Base-by-base conservation (phyloP, 306 rosid genomes). In the Ziziphus jujuba region DNA sequence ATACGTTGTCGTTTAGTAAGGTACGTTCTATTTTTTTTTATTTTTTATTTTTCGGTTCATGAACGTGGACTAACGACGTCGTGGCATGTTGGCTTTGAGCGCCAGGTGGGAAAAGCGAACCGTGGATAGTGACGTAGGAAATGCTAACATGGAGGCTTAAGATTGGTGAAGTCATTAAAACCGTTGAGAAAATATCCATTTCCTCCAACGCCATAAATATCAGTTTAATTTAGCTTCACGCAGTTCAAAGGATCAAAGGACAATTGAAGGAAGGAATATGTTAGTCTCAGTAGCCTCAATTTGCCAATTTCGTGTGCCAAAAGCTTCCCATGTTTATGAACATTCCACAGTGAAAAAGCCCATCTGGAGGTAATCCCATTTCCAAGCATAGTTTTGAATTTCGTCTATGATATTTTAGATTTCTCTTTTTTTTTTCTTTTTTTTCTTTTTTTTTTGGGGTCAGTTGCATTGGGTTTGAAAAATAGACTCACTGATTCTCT, bases 351-450 rank as follows among this genome's bases (percentile, higher is more conserved):
- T 75, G 61, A 74, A 31, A 59, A 79, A 65, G 49, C 65, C 75
- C 74, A 53, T 65, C 19, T 48, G 57, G 72, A 89, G 96, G 93
- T 89, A 75, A 77, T 52, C 66, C n/a, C 25, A 20, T 66, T n/a
- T n/a, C 17, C 11, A 44, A 15, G 36, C 9, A 51, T 13, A 45
- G 23, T 55, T 53, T 58, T 48, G 22, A 43, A 31, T 16, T 50
- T 20, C 35, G 4, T 22, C 12, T 35, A 1, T 24, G 3, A 28
- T 21, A n/a, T 35, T 38, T 59, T 12, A 7, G 9, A 38, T 50
- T 58, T 33, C 7, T 12, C 2, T n/a, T n/a, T 19, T 5, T 5
- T n/a, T 23, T 6, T 33, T 12, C 38, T 45, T 38, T 24, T 65
- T 49, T 24, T 15, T 21, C 44, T 58, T 57, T 17, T 16, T 22